Conservation (phyloP, 768 basidiomycete species). For the Multifurca ochricompacta region DNA sequence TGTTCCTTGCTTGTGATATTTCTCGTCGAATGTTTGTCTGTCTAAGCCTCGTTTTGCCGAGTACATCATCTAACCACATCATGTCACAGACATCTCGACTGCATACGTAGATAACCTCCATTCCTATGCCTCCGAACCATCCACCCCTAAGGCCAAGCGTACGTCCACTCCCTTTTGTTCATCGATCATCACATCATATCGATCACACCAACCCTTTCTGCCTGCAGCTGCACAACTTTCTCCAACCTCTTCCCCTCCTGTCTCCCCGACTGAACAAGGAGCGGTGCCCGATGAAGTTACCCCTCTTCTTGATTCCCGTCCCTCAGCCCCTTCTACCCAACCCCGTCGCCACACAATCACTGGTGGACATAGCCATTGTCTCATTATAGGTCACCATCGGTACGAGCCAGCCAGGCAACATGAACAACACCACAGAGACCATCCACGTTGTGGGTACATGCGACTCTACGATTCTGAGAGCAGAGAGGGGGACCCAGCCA, state of each 20-base stretch:
- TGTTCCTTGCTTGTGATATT: conserved; percentile 64
- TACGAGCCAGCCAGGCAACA: conserved; percentile 28
- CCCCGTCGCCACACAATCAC: not conserved
- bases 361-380: not conserved
- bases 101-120: conserved; percentile 68
- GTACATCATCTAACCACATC: not conserved
- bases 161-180: not conserved
- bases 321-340: not conserved
- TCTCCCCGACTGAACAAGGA: not conserved
- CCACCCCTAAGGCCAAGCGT: conserved; percentile 23
- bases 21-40: conserved; percentile 62
- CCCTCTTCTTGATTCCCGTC: conserved; percentile 4
- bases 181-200: too few species aligned
- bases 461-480: not conserved
- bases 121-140: conserved; percentile 42
- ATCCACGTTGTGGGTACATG: conserved; percentile 4
- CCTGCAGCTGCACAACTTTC: not conserved
- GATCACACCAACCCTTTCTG: not conserved
- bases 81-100: conserved; percentile 55
- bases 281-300: conserved; percentile 3
- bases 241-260: not conserved
- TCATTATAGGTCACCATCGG: conserved; percentile 31
- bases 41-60: not conserved
- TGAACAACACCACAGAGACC: conserved; percentile 21
- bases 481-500: not conserved